Base-by-base conservation (phyloP, 2,329 filamentous ascomycete species). In the Claviceps purpurea region DNA sequence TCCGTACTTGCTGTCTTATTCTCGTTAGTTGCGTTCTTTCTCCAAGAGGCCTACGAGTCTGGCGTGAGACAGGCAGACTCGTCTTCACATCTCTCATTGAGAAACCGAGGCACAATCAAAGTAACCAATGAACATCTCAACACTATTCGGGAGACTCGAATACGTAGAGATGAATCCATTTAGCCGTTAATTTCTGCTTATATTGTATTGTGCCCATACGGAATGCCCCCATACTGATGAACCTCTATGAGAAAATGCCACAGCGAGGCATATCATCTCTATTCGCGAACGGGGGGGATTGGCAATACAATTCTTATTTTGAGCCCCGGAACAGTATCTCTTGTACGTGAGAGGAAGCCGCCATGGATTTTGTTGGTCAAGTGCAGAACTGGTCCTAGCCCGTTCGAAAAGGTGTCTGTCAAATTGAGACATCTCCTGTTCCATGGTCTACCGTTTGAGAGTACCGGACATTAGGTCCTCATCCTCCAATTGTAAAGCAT, bases 381-480 rank as follows among this genome's bases (percentile, higher is more conserved):
- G 30, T 10, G 30, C 30, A 34, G 30, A 34, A 10, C 10, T 10
- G 30, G 30, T 34, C 30, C 3, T 11, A 34, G 30, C 30, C 3
- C 30, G 30, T 34, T 34, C 30, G 30, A 34, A 10, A 11, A 34
- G 10, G 11, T 34, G 30, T 34, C 30, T 34, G 10, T 34, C 30
- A 34, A 8, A 34, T 34, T 34, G 30, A 10, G 30, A 11, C 30
- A 34, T 34, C 10, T 11, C 10, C 10, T 34, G 30, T 34, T 34
- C 10, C 45, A 38, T 38, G 30, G 26, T 14, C 26, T 37, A 34
- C 18, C 13, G 14, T 8, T 47, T 11, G 4, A 10, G 30, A 20
- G 70, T 62, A 18, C 71, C 77, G 13, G 71, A 73, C 78, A 82
- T 82, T 24, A 82, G 62, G 56, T 82, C 78, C 61, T 82, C 78